Conservation (phyloP, 1,284 basidiomycete species). For the Irpex sp. region DNA sequence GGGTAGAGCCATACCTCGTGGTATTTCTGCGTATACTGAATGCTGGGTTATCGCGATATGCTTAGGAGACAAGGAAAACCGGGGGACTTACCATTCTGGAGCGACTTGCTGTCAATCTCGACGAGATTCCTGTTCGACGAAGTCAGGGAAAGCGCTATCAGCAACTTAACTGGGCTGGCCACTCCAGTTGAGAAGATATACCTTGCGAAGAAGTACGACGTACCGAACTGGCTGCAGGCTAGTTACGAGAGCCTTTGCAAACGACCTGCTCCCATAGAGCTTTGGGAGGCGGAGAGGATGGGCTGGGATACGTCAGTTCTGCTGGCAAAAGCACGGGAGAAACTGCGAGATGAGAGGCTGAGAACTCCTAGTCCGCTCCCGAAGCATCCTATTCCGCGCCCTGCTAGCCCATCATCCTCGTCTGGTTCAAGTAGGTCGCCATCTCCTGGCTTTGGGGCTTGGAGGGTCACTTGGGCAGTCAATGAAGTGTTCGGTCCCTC, state of each 20-base stretch:
- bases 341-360: neutral
- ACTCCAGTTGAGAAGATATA: constrained; percentile 32
- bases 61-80: constrained; percentile 6
- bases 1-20: neutral
- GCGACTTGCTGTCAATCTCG: constrained; percentile 34
- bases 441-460: neutral
- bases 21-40: neutral
- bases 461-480: neutral
- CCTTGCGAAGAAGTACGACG: constrained; percentile 33
- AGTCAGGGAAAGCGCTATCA: constrained; percentile 29
- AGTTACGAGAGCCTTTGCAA: constrained; percentile 35
- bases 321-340: neutral
- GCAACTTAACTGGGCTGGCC: constrained; percentile 13
- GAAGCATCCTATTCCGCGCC: too few relatives aligned
- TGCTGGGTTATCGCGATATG: too few relatives aligned
- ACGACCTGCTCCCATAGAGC: constrained; percentile 4
- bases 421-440: neutral
- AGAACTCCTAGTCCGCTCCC: too few relatives aligned
- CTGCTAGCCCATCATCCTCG: too few relatives aligned
- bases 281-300: neutral
- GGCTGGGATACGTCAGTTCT: neutral
- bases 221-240: constrained; percentile 36
- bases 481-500: neutral
- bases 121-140: constrained; percentile 28
- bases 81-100: constrained; percentile 24